Evolutionary conservation across 1,139 yeast species (phyloP), one percentile per base, ranked within the genome.

Genomic region (Suhomyces coccinellae): DNA sequence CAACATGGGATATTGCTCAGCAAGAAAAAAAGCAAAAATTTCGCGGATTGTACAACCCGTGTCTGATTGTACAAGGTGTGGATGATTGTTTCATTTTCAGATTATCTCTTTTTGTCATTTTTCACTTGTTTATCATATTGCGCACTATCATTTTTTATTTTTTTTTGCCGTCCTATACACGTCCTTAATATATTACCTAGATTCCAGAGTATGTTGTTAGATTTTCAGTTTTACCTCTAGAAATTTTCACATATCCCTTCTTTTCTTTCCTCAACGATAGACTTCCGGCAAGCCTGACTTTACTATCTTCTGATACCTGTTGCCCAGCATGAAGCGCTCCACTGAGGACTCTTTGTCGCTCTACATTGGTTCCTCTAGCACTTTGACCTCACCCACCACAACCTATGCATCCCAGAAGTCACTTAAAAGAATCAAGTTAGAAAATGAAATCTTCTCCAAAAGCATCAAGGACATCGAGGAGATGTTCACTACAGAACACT

Each of bases 401-500:
- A 40, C 48, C 15, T 34, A 34, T 15, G 42, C 17, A n/a, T 49
- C 51, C 17, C 44, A 41, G 35, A 56, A 60, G 45, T 57, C 69
- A 2, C 54, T 51, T 44, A 64, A 63, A 40, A 47, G 69, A 28
- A 45, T 62, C 26, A 55, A 52, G 43, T 51, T 63, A 28, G 69
- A 65, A 44, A 52, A 56, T 39, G 68, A 64, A 47, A 62, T 64
- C 36, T 65, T 63, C 43, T 59, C 63, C 45, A 63, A 61, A 40
- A 57, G 66, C 26, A 61, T 66, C 44, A 54, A 57, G 42, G 69
- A 65, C 43, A 63, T 65, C 28, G 67, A 66, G 38, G 52, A 52
- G 36, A 58, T 65, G 61, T 65, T 64, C 47, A 41, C 48, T 13
- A 41, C 45, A 20, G 29, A 28, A 28, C 36, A 33, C 15, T 16